Base-by-base conservation (phyloP, 176 grass and related monocot genomes). In the Coix lacrymajobi region DNA sequence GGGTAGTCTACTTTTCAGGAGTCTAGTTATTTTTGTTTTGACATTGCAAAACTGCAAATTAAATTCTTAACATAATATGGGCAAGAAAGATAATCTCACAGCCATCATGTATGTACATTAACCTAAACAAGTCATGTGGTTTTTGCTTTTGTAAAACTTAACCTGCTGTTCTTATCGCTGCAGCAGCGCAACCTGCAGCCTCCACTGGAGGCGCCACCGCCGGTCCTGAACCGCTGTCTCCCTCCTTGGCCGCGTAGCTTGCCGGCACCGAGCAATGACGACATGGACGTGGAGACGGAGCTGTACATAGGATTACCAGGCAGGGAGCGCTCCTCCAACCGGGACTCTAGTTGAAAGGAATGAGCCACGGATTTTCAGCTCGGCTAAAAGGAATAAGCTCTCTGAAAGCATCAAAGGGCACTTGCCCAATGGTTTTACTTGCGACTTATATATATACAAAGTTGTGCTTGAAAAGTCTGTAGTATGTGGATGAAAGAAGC, bases 271-370 rank as follows among this genome's bases (percentile, higher is more conserved):
- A 78, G 28, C n/a, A 64, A 26, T 6, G 28, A 71, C 13, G 58
- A 76, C n/a, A 48, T 4, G 52, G 86, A 91, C 10, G 89, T 94
- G 48, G 92, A 89, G 83, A 94, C 92, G 33, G 92, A 94, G 19
- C 73, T 94, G 25, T 85, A 74, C 85, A 89, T 94, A 66, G 92
- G 92, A 26, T 79, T 88, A 41, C 84, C 89, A 5, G 87, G 85
- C 66, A 84, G 77, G 19, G 37, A 74, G 24, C 84, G 80, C 75
- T 65, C 41, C 52, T 77, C 77, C 77, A 82, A 31, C 19, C 28
- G 79, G 37, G 36, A 66, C 30, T 79, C 65, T 19, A 74, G 79
- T 46, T 86, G 63, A n/a, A n/a, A n/a, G n/a, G n/a, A n/a, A n/a
- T n/a, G n/a, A 85, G 70, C 66, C 66, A 28, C 24, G 22, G 24